Percentiles rank a stretch among this genome's conserved stretches.
Evolutionary conservation across 257 asterid genomes (phyloP).

Genomic region (Plectranthus barbatus): DNA sequence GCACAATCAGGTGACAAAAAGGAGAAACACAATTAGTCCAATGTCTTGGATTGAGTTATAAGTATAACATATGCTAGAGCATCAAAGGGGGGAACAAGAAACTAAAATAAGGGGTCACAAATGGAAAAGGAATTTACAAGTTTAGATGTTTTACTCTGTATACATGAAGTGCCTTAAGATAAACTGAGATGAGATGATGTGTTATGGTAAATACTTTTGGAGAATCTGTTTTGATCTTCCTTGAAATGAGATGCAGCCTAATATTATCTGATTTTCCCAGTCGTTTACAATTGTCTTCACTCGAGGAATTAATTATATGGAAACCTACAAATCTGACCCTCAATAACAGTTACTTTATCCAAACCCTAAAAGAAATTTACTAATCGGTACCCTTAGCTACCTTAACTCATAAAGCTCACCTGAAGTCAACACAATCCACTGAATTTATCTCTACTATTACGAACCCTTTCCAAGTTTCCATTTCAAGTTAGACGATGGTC

Average conservation of each 20-base stretch:
- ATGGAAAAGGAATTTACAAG: neutral
- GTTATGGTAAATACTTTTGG: neutral
- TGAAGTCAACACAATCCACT: neutral
- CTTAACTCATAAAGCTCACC: neutral
- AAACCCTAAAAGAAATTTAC: neutral
- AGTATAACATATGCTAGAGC: no score
- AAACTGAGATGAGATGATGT: neutral
- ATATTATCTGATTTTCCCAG: neutral
- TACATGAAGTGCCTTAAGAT: neutral
- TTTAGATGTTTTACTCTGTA: neutral
- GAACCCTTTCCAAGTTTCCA: neutral
- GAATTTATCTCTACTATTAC: neutral
- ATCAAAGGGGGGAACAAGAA: no score
- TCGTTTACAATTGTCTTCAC: neutral
- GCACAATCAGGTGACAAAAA: no score
- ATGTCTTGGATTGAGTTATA: neutral
- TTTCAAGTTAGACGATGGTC: neutral
- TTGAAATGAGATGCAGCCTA: neutral
- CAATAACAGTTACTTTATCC: neutral
- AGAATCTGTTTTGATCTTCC: neutral
- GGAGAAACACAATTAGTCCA: neutral
- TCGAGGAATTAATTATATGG: neutral
- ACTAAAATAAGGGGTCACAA: neutral
- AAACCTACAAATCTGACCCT: neutral
- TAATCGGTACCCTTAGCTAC: neutral